phyloP scores from a whole-genome alignment of 495 filamentous ascomycete species.

The Aspergillus olivimuriae region DNA sequence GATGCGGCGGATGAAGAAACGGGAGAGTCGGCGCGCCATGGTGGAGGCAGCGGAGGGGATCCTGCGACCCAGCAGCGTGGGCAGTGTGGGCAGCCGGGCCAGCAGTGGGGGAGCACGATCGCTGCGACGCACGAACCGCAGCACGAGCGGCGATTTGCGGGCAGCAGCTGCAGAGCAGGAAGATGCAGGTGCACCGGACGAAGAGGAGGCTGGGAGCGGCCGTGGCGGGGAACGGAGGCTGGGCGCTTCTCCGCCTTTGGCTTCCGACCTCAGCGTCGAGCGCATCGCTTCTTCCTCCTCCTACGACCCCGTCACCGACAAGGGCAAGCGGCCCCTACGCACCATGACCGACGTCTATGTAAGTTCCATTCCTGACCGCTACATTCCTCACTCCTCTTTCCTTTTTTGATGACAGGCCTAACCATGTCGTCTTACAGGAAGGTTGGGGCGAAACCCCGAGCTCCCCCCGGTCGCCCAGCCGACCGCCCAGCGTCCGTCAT shows the following conservation, averaged over 20 bases:
- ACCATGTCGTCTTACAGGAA: constrained; percentile 53
- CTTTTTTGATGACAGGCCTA: not conserved
- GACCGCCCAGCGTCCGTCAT: constrained; percentile 91
- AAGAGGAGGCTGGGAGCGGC: too few relatives aligned
- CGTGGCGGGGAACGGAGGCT: too few relatives aligned
- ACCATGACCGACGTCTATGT: constrained; percentile 94
- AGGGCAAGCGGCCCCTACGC: constrained; percentile 74
- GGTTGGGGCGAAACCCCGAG: constrained; percentile 89
- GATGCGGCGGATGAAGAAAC: constrained; percentile 6
- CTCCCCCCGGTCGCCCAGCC: constrained; percentile 87
- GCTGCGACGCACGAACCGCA: constrained; percentile 65
- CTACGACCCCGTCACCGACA: constrained; percentile 73
- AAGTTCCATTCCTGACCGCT: constrained; percentile 43
- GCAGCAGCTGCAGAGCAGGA: constrained; percentile 39
- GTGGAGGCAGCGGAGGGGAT: constrained; percentile 13
- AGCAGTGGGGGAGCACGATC: constrained; percentile 51
- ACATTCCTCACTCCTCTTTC: not conserved
- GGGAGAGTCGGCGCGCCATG: not conserved
- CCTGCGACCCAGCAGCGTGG: constrained; percentile 27
- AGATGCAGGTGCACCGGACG: too few relatives aligned
- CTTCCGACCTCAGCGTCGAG: constrained; percentile 32
- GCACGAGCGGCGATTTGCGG: constrained; percentile 73
- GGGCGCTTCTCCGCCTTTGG: constrained; percentile 14
- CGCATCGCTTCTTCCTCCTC: constrained; percentile 53
- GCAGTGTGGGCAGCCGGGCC: constrained; percentile 18